Base-by-base conservation (phyloP, 768 basidiomycete species). In the Trametes meyenii region DNA sequence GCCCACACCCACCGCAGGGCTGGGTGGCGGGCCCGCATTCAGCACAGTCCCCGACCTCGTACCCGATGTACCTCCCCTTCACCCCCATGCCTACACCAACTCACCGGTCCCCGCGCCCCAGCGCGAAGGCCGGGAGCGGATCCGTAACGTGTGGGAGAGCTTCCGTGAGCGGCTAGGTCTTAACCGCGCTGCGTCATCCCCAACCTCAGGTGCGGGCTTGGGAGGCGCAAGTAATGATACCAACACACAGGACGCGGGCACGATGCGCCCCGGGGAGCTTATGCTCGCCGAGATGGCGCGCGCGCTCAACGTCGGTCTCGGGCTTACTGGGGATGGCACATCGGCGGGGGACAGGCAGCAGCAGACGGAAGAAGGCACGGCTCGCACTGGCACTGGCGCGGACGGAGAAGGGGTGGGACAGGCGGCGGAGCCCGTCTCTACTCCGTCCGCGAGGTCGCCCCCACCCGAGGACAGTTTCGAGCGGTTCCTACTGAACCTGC, bases 261-360 rank as follows among this genome's bases (percentile, higher is more conserved):
- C 46, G 83, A 89, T 70, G 83, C 88, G 54, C 72, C 70, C 74
- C 0, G 66, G 89, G 44, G 86, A 90, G 66, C 74, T 85, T 48
- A 88, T 92, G 82, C 78, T 92, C 50, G 84, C 87, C 0, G 90
- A 92, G 72, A 91, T 92, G 88, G 88, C 89, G 24, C 78, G 90
- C 29, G 90, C 89, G 10, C 88, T 92, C 68, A 89, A 90, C 66
- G 76, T 88, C 48, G 89, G 89, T 13, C 78, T 92, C 35, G 76
- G 76, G 2, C 60, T 75, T n/a, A 63, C 65, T 21, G 51, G 42
- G 19, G 67, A 68, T 8, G 58, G 43, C n/a, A 40, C 48, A 2
- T 33, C 17, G 33, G 21, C 24, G 55, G 21, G 6, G 39, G 39
- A 13, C 17, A 3, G 39, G 39, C 39, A 14, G 11, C 39, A n/a